A percentile compares a stretch with the other conserved stretches of the same genome.
Conservation (phyloP, 139 green algal genomes). For the Chlamydomonas eustigma region DNA sequence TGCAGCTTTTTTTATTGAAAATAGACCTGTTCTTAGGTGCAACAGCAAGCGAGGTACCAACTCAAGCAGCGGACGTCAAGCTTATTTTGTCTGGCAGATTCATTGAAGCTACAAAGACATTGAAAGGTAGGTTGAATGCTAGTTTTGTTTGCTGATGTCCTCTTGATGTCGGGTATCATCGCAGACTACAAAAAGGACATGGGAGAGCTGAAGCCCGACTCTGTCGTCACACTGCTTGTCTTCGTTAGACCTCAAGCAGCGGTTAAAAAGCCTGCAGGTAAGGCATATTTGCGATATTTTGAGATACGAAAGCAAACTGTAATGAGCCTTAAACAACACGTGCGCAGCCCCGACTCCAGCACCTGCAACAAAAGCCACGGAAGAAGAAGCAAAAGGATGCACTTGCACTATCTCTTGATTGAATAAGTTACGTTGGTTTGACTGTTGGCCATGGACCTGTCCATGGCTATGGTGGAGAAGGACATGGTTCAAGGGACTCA, state of each 20-base stretch:
- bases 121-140: slow-evolving; percentile 29
- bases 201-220: slow-evolving; percentile 47
- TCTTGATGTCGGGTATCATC: not conserved
- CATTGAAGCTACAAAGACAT: slow-evolving; percentile 25
- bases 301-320: too few species aligned
- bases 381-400: not conserved
- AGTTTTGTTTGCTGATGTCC: not conserved
- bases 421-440: too few species aligned
- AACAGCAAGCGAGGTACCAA: slow-evolving; percentile 25
- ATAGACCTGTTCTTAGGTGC: slow-evolving; percentile 22
- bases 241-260: slow-evolving; percentile 23
- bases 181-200: slow-evolving; percentile 48
- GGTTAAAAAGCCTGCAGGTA: not conserved
- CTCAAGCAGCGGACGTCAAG: slow-evolving; percentile 28
- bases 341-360: too few species aligned
- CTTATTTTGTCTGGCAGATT: slow-evolving; percentile 49
- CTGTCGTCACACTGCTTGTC: slow-evolving; percentile 49
- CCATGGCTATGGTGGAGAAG: too few species aligned
- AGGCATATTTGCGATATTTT: too few species aligned
- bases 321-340: too few species aligned
- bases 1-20: not conserved
- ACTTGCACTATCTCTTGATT: not conserved
- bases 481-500: too few species aligned
- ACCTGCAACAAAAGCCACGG: not conserved
- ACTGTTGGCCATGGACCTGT: too few species aligned